These are phyloP conservation scores for Prototheca stagnorum DNA, from an alignment of 163 green algal species.

Conservation along the genomic window DNA sequence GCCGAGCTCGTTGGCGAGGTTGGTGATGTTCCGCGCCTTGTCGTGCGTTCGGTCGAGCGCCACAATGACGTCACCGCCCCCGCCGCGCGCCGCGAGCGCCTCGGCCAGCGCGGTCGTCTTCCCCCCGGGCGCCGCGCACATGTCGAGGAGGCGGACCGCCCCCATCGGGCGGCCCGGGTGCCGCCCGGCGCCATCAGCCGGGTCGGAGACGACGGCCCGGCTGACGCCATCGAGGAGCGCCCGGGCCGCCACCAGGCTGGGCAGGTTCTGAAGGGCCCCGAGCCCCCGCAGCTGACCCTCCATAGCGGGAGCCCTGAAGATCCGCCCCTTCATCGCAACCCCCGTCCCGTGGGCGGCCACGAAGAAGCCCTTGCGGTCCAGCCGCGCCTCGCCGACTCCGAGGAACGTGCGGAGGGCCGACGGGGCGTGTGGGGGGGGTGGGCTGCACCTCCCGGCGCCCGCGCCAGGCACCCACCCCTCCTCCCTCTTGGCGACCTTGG, in stretches of 20 bases:
- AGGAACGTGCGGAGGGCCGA: no score
- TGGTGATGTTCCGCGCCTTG: constrained; percentile 40
- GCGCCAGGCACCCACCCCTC: no score
- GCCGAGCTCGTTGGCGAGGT: constrained; percentile 57
- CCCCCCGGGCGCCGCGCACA: constrained; percentile 33
- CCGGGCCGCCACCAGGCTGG: constrained; percentile 49
- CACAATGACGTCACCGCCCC: constrained; percentile 24
- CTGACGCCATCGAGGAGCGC: no score
- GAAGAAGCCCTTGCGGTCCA: constrained; percentile 32
- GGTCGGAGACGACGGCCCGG: no score
- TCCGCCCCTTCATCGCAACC: constrained; percentile 33
- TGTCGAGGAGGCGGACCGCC: constrained; percentile 68
- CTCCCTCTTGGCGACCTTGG: no score
- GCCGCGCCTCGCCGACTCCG: constrained; percentile 1
- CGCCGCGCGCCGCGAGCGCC: constrained; percentile 35
- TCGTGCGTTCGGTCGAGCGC: constrained; percentile 69
- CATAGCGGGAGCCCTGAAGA: constrained; percentile 38
- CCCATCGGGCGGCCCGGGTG: constrained; percentile 33
- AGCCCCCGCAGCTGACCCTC: constrained; percentile 29
- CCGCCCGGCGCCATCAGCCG: no score
- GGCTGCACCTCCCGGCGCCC: no score
- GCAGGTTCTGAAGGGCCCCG: constrained; percentile 63
- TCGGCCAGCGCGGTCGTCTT: constrained; percentile 75
- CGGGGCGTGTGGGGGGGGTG: no score
- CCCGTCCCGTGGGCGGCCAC: constrained; percentile 24